Evolutionary conservation across 257 asterid genomes (phyloP), one percentile per base, ranked within the genome.

Genomic region (Scutellaria barbata): DNA sequence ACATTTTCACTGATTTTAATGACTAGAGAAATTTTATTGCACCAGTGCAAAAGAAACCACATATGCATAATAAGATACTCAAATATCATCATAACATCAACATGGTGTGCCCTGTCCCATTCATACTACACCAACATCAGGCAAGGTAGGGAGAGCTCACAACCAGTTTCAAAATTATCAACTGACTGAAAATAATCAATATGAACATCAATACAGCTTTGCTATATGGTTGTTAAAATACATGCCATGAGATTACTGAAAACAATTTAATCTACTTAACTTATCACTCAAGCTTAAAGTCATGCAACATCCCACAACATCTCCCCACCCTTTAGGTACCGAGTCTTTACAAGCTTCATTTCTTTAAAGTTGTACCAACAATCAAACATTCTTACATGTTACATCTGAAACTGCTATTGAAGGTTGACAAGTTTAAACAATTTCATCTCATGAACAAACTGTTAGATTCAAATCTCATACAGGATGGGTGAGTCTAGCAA

Each of bases 71-170:
- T 3, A 18, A 63, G 51, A 22, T 13, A 41, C 40, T 46, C 61
- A 47, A 35, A 59, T 20, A 48, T 17, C 43, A 35, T 22, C 43
- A 35, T 22, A 51, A 50, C 48, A 33, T 10, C 20, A 12, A 60
- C 47, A 30, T 4, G 35, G 0, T 30, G 35, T 30, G 35, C 35
- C 35, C 3, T 47, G 22, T n/a, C 30, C 12, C 12, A 14, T 71
- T 48, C 14, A 71, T 72, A 55, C 11, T 33, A 42, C 64, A 22
- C 63, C 52, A 64, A 54, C 59, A 52, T 52, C 66, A 53, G 54
- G 77, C 56, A 54, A 41, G 65, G 50, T 40, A 41, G 11, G 12
- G n/a, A 39, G 59, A 33, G 33, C 20, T 8, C 39, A 6, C 39
- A 25, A 62, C 46, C 46, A 12, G 48, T 35, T 58, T 20, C 43